Conservation (phyloP, 257 asterid species). For the Fraxinus americana region DNA sequence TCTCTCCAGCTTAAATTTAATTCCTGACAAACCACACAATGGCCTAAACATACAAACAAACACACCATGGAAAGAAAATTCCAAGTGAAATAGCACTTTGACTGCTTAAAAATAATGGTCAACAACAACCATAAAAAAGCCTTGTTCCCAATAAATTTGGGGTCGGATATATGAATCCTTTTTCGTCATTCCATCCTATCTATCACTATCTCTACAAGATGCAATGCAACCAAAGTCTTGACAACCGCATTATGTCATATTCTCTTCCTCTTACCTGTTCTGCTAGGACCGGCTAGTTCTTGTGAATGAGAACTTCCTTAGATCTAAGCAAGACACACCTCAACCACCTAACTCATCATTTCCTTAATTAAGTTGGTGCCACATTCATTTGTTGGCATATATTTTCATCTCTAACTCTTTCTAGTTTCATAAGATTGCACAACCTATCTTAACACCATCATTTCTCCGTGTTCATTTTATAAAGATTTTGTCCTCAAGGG, state of each 20-base stretch:
- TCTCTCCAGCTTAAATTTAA: conserved; percentile 5
- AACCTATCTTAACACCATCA: background rate
- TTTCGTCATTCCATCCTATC: background rate
- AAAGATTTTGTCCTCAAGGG: background rate
- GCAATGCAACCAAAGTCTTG: background rate
- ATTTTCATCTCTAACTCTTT: background rate
- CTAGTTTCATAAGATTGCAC: background rate
- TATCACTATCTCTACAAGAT: background rate
- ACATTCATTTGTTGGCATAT: background rate
- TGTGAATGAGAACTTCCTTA: background rate
- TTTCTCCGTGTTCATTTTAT: background rate
- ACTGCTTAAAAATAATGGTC: background rate
- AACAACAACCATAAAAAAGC: background rate
- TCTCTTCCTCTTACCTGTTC: background rate
- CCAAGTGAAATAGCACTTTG: background rate
- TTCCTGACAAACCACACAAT: background rate
- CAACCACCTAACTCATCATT: background rate
- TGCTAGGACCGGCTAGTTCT: background rate
- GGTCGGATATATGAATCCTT: background rate
- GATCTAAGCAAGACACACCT: background rate
- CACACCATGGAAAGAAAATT: background rate
- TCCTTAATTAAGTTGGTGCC: background rate
- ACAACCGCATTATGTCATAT: background rate
- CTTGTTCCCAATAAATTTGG: background rate
- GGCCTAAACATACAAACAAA: background rate